phyloP scores from a whole-genome alignment of 2,329 filamentous ascomycete species.

The Plectosphaerella cucumerina region DNA sequence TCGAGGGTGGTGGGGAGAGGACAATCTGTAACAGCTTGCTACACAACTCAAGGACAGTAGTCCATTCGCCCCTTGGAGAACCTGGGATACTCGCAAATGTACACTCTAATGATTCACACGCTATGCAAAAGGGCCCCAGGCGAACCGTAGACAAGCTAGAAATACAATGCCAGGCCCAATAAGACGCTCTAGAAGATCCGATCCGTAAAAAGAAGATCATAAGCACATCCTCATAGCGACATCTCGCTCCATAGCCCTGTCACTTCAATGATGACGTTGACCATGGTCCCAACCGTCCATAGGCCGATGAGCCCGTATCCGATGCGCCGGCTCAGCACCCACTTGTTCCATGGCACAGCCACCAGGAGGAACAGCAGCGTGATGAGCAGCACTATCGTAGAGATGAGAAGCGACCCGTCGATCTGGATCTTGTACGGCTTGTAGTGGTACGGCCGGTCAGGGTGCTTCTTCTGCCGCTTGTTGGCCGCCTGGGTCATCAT shows the following conservation, averaged over 20 bases:
- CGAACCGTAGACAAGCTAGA: too few relatives aligned
- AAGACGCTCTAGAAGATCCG: too few relatives aligned
- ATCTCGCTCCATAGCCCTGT: slow-evolving; percentile 46
- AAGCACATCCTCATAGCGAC: slow-evolving; percentile 8
- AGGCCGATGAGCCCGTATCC: slow-evolving; percentile 75
- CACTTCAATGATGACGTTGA: slow-evolving; percentile 79
- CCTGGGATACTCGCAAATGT: too few relatives aligned
- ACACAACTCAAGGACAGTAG: too few relatives aligned
- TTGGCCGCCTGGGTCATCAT: slow-evolving; percentile 74
- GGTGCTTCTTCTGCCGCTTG: slow-evolving; percentile 62
- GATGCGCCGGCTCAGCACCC: slow-evolving; percentile 78
- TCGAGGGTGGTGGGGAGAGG: too few relatives aligned
- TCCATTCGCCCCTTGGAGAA: too few relatives aligned
- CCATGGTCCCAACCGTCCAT: slow-evolving; percentile 75
- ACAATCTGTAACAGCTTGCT: too few relatives aligned
- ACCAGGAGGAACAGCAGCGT: slow-evolving; percentile 77
- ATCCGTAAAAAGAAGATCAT: too few relatives aligned
- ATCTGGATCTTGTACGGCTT: slow-evolving; percentile 80
- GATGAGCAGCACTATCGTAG: slow-evolving; percentile 74
- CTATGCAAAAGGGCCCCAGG: too few relatives aligned
- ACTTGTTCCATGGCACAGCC: slow-evolving; percentile 78
- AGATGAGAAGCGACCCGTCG: slow-evolving; percentile 79
- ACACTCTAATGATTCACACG: too few relatives aligned
- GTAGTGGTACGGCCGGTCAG: slow-evolving; percentile 59
- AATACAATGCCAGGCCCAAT: too few relatives aligned